Base-by-base conservation (phyloP, 2,329 filamentous ascomycete genomes). In the Ophiostoma quercus region DNA sequence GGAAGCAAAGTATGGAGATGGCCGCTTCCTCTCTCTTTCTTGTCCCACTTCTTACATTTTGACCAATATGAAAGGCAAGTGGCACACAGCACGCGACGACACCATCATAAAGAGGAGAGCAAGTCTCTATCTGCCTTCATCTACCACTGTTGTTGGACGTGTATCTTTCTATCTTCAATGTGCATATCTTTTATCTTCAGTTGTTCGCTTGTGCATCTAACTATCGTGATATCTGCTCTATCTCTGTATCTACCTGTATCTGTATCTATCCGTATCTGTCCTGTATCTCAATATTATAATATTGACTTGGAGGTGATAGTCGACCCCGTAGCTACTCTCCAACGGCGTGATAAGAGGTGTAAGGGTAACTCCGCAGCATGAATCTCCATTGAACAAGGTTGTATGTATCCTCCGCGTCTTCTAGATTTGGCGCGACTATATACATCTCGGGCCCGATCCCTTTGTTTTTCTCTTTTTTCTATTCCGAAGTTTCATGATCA, bases 1-100 rank as follows among this genome's bases (percentile, higher is more conserved):
- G 25, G 51, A 22, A 25, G 22, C n/a, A 57, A 22, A 57, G 57
- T 29, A 60, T 60, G 57, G 57, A 60, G 57, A 60, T 60, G 57
- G 57, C 57, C 57, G 57, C 25, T 60, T 60, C 7, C 25, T 32
- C 14, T 32, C 51, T 9, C 9, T 6, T 25, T 9, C 9, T 16
- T 8, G 14, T 62, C 57, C 12, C 57, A 62, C 25, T 32, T 62
- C n/a, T 32, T 62, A 29, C 57, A 29, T 62, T 62, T 32, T 12
- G 11, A 32, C 16, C 25, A 14, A 29, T 62, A 19, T 25, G 25
- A 62, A 34, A 62, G 54, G 54, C 16, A 19, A n/a, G 16, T 6
- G 43, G 43, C 43, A n/a, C 5, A 47, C 16, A 19, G 16, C 43
- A 41, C 43, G 43, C 51, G 51, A 57, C n/a, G n/a, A 8, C 57